These are phyloP conservation scores for Ceratobasidium papillatum DNA, from an alignment of 1,284 basidiomycete genomes.

Conservation along the genomic window DNA sequence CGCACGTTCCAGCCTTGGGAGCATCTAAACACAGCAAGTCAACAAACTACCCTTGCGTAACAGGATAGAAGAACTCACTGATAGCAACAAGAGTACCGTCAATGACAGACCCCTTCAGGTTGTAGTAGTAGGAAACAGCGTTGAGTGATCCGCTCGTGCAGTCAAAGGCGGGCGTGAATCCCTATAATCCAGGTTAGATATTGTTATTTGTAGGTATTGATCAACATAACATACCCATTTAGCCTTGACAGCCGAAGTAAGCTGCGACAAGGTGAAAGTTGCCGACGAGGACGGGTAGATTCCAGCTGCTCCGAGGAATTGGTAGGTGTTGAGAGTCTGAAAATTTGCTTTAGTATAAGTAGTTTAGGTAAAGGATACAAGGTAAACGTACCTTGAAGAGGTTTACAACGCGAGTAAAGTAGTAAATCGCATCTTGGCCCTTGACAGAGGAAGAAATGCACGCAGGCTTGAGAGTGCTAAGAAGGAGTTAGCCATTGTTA, in stretches of 20 bases:
- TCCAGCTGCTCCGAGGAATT: slow-evolving; percentile 72
- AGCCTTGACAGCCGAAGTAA: slow-evolving; percentile 65
- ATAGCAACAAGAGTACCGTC: slow-evolving; percentile 71
- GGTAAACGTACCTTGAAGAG: slow-evolving; percentile 65
- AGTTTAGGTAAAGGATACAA: neutral
- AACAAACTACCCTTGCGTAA: neutral
- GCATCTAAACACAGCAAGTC: slow-evolving; percentile 56
- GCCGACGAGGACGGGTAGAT: slow-evolving; percentile 69
- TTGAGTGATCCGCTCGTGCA: slow-evolving; percentile 62
- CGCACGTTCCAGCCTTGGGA: slow-evolving; percentile 62
- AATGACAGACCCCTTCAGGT: slow-evolving; percentile 67
- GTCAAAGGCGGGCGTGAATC: slow-evolving; percentile 65
- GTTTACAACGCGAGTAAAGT: slow-evolving; percentile 70
- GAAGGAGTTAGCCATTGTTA: slow-evolving; percentile 36
- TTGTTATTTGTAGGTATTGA: slow-evolving; percentile 17
- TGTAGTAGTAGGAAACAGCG: slow-evolving; percentile 72
- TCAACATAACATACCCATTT: slow-evolving; percentile 64
- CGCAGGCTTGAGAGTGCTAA: slow-evolving; percentile 64
- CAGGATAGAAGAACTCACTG: slow-evolving; percentile 54
- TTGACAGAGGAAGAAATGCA: slow-evolving; percentile 35
- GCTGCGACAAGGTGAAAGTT: slow-evolving; percentile 64
- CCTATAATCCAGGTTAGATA: slow-evolving; percentile 47
- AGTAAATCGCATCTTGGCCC: slow-evolving; percentile 54
- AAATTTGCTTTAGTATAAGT: neutral
- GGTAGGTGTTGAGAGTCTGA: slow-evolving; percentile 73